Evolutionary conservation across 768 basidiomycete genomes (phyloP).

Genomic region (Leucocoprinus sp.): DNA sequence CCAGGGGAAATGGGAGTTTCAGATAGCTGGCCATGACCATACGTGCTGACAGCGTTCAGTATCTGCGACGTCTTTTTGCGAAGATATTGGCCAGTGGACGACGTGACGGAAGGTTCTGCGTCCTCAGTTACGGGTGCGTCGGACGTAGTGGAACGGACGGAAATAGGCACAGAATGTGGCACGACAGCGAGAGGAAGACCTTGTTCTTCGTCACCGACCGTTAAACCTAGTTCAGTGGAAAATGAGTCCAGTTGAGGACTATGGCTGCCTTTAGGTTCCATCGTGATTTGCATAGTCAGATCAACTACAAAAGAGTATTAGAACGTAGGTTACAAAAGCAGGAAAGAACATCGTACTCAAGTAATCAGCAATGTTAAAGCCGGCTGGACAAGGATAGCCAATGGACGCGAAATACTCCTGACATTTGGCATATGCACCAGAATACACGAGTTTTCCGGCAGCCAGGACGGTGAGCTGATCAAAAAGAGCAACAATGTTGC

Average conservation of each 20-base stretch:
- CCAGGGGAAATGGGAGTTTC: constrained; percentile 41
- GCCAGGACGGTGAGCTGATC: constrained; percentile 87
- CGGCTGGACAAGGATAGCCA: constrained; percentile 80
- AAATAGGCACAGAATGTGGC: constrained; percentile 23
- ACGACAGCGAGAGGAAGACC: constrained; percentile 29
- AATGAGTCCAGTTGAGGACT: constrained; percentile 28
- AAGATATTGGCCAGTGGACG: constrained; percentile 45
- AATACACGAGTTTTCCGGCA: constrained; percentile 77
- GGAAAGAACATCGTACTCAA: constrained; percentile 55
- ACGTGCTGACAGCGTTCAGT: constrained; percentile 45
- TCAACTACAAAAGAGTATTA: constrained; percentile 41
- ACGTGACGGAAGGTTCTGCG: constrained; percentile 28
- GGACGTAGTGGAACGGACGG: constrained; percentile 33
- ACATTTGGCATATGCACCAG: constrained; percentile 67
- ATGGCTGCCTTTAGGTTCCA: constrained; percentile 29
- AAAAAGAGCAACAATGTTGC: constrained; percentile 94
- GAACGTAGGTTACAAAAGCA: not conserved
- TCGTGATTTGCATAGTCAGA: constrained; percentile 54
- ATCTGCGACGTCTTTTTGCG: constrained; percentile 70
- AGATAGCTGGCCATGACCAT: constrained; percentile 15
- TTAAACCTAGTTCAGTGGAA: constrained; percentile 29
- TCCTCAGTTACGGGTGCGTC: constrained; percentile 32
- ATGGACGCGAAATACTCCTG: constrained; percentile 75
- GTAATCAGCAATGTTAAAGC: constrained; percentile 97
- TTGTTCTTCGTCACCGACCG: constrained; percentile 64